Evolutionary conservation across 2,329 filamentous ascomycete species (phyloP).

Genomic region (Chrysoporthe deuterocubensis): DNA sequence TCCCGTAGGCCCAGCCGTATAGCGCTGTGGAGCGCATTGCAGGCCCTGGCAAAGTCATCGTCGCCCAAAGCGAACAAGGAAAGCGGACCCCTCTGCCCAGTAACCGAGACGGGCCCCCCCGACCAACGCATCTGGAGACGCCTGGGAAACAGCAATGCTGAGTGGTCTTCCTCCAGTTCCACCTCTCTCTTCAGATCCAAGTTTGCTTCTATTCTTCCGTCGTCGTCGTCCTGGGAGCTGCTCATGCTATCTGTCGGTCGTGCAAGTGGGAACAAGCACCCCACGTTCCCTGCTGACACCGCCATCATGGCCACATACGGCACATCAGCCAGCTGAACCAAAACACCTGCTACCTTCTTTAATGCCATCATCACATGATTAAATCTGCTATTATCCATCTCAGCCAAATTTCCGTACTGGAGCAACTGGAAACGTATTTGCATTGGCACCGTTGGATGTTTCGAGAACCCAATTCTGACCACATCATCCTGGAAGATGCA

Average conservation of each 20-base stretch:
- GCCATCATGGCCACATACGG: neutral
- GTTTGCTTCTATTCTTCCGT: neutral
- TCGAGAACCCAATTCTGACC: neutral
- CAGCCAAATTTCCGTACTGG: neutral
- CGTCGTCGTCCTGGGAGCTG: neutral
- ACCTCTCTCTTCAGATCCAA: neutral
- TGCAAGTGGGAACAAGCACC: neutral
- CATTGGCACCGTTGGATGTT: neutral
- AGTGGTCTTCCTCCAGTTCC: neutral
- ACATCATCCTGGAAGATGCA: neutral
- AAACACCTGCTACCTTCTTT: neutral
- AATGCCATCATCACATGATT: neutral
- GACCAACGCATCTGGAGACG: neutral
- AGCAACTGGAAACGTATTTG: neutral
- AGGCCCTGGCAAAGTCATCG: neutral
- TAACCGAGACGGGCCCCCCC: too few relatives aligned
- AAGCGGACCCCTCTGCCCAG: neutral
- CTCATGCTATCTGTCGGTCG: neutral
- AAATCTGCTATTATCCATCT: neutral
- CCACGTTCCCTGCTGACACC: neutral
- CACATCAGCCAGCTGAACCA: neutral
- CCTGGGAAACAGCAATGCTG: neutral
- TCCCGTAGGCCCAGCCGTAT: neutral
- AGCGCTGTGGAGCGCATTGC: neutral
- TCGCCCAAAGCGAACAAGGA: neutral